These are phyloP conservation scores for Flaveria brownii DNA, from an alignment of 129 eudicot species.

Conservation along the genomic window DNA sequence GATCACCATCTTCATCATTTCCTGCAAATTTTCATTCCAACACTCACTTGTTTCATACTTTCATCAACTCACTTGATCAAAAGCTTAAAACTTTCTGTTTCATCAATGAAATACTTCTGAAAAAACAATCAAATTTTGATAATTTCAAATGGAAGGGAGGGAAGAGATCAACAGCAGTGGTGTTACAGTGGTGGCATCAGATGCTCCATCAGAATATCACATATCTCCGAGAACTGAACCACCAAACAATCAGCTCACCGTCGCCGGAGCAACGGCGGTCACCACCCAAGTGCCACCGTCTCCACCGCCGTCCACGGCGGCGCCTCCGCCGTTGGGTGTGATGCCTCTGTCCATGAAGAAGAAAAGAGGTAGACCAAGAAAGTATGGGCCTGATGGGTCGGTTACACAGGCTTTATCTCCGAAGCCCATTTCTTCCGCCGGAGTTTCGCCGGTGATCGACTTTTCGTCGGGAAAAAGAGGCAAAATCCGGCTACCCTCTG, in stretches of 20 bases:
- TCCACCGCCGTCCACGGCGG: conserved; percentile 30
- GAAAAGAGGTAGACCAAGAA: conserved; percentile 92
- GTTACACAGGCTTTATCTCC: conserved; percentile 61
- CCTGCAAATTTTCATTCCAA: background rate
- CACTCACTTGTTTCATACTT: too few relatives aligned
- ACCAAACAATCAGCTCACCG: conserved; percentile 12
- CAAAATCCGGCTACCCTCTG: conserved; percentile 51
- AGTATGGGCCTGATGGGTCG: conserved; percentile 86
- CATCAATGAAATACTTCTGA: background rate
- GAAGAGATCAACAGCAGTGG: conserved; percentile 57
- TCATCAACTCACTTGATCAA: background rate
- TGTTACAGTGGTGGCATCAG: conserved; percentile 89
- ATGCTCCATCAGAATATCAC: conserved; percentile 86
- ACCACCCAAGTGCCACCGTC: conserved; percentile 28
- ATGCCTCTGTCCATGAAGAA: conserved; percentile 59
- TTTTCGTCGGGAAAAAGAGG: conserved; percentile 62
- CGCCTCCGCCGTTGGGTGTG: conserved; percentile 43
- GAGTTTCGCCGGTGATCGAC: conserved; percentile 75
- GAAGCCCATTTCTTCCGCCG: conserved; percentile 76
- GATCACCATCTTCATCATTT: conserved; percentile 14
- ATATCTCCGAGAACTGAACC: conserved; percentile 62
- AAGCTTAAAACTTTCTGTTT: conserved; percentile 10
- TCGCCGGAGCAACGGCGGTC: conserved; percentile 49
- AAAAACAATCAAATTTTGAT: background rate
- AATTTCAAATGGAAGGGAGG: conserved; percentile 44